These are phyloP conservation scores for Glutinoglossum americanum DNA, from an alignment of 495 filamentous ascomycete species.

Conservation along the genomic window DNA sequence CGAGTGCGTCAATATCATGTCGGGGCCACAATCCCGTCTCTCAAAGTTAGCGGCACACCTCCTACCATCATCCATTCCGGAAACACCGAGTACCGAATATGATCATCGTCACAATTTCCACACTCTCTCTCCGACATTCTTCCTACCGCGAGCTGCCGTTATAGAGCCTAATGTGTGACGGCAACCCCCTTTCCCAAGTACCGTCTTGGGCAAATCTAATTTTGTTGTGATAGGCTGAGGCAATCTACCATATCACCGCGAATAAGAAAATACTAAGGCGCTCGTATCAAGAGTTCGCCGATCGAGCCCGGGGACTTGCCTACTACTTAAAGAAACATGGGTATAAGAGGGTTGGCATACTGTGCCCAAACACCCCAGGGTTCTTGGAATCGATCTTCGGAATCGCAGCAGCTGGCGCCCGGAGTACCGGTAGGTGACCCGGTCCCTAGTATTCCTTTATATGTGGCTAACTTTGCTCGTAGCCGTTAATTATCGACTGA, in stretches of 20 bases:
- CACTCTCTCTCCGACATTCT: slow-evolving; percentile 71
- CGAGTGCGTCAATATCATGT: slow-evolving; percentile 5
- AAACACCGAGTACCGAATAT: slow-evolving; percentile 8
- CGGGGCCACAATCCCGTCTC: slow-evolving; percentile 15
- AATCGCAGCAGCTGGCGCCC: slow-evolving; percentile 61
- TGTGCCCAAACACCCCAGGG: slow-evolving; percentile 81
- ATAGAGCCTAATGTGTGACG: slow-evolving; percentile 63
- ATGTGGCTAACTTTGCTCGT: not conserved
- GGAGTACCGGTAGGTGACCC: slow-evolving; percentile 37
- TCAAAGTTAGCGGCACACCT: slow-evolving; percentile 20
- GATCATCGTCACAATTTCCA: slow-evolving; percentile 45
- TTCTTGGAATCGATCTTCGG: slow-evolving; percentile 84
- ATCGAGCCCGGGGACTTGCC: slow-evolving; percentile 65
- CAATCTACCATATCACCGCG: slow-evolving; percentile 72
- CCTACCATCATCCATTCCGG: slow-evolving; percentile 10
- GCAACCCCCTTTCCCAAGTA: not conserved
- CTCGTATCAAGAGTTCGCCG: slow-evolving; percentile 59
- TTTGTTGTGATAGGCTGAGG: slow-evolving; percentile 33
- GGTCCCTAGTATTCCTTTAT: not conserved
- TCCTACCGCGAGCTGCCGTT: slow-evolving; percentile 65
- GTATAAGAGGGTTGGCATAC: slow-evolving; percentile 51
- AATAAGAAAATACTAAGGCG: slow-evolving; percentile 52
- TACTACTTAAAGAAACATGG: slow-evolving; percentile 61
- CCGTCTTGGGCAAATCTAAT: not conserved
- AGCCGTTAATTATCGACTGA: slow-evolving; percentile 79